Percentiles rank a stretch among this genome's conserved stretches.
These are phyloP conservation scores for Leavenworthia alabamica DNA, from an alignment of 345 rosid species.

Conservation along the genomic window DNA sequence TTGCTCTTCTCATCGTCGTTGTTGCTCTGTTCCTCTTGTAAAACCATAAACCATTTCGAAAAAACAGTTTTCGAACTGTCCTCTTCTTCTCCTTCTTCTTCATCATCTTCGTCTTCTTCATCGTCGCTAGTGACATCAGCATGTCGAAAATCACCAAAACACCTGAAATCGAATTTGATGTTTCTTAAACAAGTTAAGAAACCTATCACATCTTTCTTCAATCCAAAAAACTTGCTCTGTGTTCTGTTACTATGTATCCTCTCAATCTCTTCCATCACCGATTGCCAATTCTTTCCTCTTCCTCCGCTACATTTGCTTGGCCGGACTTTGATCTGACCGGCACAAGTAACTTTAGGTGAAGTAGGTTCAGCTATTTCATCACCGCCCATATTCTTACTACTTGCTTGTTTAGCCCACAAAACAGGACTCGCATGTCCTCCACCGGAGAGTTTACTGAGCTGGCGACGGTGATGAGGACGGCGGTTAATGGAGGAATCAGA, in stretches of 20 bases:
- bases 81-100: background rate
- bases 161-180: slow-evolving; percentile 53
- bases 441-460: slow-evolving; percentile 34
- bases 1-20: slow-evolving; percentile 20
- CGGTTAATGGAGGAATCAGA: slow-evolving; percentile 44
- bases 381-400: slow-evolving; percentile 40
- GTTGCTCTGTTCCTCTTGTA: slow-evolving; percentile 45
- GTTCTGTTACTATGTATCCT: slow-evolving; percentile 41
- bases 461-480: slow-evolving; percentile 37
- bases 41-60: slow-evolving; percentile 76
- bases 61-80: slow-evolving; percentile 51
- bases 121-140: slow-evolving; percentile 42
- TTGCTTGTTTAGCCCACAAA: slow-evolving; percentile 52
- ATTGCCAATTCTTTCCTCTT: slow-evolving; percentile 60
- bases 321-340: slow-evolving; percentile 88
- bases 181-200: slow-evolving; percentile 61
- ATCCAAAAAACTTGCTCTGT: slow-evolving; percentile 48
- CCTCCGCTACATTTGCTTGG: slow-evolving; percentile 37
- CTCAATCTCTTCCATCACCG: slow-evolving; percentile 73
- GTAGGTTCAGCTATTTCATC: slow-evolving; percentile 62
- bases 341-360: slow-evolving; percentile 88
- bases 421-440: slow-evolving; percentile 43
- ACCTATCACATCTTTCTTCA: slow-evolving; percentile 69
- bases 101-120: slow-evolving; percentile 33
- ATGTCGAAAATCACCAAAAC: slow-evolving; percentile 58